A percentile compares a stretch with the other conserved stretches of the same genome.
Evolutionary conservation across 306 rosid genomes (phyloP).

Genomic region (Hippophae tibetana): DNA sequence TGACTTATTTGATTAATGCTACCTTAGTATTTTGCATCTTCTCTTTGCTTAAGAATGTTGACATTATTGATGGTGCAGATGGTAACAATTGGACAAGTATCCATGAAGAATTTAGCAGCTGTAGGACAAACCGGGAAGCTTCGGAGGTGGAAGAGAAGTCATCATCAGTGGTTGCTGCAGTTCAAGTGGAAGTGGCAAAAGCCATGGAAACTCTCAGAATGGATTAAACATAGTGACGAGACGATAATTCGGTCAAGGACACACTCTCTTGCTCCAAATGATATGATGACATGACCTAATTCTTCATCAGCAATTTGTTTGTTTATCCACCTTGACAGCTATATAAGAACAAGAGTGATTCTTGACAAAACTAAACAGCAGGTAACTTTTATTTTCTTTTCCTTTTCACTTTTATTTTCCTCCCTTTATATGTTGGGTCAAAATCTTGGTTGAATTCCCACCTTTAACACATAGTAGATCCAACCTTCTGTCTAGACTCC

Average conservation of each 20-base stretch:
- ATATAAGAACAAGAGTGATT: slow-evolving; percentile 16
- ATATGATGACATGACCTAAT: slow-evolving; percentile 27
- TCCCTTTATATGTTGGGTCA: background rate
- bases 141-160: slow-evolving; percentile 89
- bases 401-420: background rate
- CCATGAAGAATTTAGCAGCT: slow-evolving; percentile 58
- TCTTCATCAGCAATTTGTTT: slow-evolving; percentile 4
- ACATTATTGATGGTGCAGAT: slow-evolving; percentile 37
- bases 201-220: slow-evolving; percentile 89
- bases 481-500: no score
- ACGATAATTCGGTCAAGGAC: slow-evolving; percentile 68
- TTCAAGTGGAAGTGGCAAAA: slow-evolving; percentile 94
- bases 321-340: slow-evolving; percentile 19
- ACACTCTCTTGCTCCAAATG: slow-evolving; percentile 38
- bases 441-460: no score
- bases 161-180: slow-evolving; percentile 87
- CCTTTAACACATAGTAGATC: no score
- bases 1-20: slow-evolving; percentile 16
- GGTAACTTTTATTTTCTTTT: slow-evolving; percentile 27
- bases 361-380: slow-evolving; percentile 18
- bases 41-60: slow-evolving; percentile 14
- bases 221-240: slow-evolving; percentile 84
- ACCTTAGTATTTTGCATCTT: slow-evolving; percentile 5
- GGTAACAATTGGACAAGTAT: slow-evolving; percentile 62
- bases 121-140: slow-evolving; percentile 73